phyloP scores from a whole-genome alignment of 75 land plant species.

The Sequoiadendron giganteum region DNA sequence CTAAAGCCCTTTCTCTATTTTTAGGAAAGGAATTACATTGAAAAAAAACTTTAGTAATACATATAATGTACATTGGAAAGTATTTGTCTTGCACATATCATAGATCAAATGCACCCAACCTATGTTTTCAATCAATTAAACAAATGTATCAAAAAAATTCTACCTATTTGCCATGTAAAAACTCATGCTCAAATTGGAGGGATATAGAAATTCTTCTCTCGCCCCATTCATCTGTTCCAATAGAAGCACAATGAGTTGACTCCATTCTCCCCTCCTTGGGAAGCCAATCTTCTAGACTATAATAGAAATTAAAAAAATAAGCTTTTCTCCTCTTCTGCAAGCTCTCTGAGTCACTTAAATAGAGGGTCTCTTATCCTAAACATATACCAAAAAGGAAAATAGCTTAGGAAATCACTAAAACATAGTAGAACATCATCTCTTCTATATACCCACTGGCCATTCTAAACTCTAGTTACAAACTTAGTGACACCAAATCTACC shows the following conservation, averaged over 20 bases:
- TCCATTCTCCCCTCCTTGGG: not conserved
- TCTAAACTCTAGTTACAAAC: no score
- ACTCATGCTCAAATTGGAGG: not conserved
- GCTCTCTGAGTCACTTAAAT: not conserved
- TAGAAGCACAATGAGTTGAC: not conserved
- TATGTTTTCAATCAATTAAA: not conserved
- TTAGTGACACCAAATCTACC: not conserved
- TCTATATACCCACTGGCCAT: not conserved
- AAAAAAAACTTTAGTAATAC: not conserved
- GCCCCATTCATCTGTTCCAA: slow-evolving; percentile 4
- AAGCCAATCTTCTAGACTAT: not conserved
- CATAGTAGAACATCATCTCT: not conserved
- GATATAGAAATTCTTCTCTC: not conserved
- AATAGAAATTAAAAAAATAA: not conserved
- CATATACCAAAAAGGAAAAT: no score
- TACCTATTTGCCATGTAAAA: not conserved
- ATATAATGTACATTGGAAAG: not conserved
- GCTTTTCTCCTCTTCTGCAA: not conserved
- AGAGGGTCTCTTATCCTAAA: not conserved
- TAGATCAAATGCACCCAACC: not conserved
- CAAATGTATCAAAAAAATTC: not conserved
- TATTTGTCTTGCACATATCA: no score
- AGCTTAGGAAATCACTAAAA: no score
- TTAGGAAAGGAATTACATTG: not conserved
- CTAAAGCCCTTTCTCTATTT: not conserved